Base-by-base conservation (phyloP, 1,284 basidiomycete species). In the Pseudozyma sp. region DNA sequence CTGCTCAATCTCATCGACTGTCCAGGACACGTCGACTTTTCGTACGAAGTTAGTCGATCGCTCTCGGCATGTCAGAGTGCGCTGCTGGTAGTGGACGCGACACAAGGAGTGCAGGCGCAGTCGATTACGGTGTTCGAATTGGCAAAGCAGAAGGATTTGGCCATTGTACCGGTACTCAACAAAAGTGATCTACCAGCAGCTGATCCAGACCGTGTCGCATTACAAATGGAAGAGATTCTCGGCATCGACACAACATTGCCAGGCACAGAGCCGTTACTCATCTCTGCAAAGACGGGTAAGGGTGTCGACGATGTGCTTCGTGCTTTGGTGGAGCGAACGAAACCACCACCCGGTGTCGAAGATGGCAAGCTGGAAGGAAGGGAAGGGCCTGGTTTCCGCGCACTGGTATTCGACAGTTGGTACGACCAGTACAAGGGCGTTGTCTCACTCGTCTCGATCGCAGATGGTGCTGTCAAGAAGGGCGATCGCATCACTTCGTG, bases 381-480 rank as follows among this genome's bases (percentile, higher is more conserved):
- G 18, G 71, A 76, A 31, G 74, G 70, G 8, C 68, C 65, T 2
- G 79, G 81, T 0, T 70, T 84, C 36, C 91, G 93, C 69, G 95
- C 93, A 0, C 90, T 99, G 62, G 88, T 97, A 31, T 98, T 99
- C 79, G 97, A 99, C 51, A 75, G 61, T 75, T 97, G 94, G 81
- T 98, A 97, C 85, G 97, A 99, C 85, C 90, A 93, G 75, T 99
- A 95, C 86, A 90, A 95, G 61, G 97, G 97, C 16, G 97, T 99
- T 19, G 94, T 99, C 51, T 97, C 94, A 6, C 87, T 99, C 18
- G 89, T 98, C 25, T 92, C 90, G 76, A 86, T 99, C 25, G 86
- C 87, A 21, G 87, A 88, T n/a, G 90, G 90, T 1, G 84, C 87
- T 0, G 65, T 90, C 14, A 86, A 86, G 65, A 89, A 88, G 78